Evolutionary conservation across 306 rosid genomes (phyloP), one percentile per base, ranked within the genome.

Genomic region (Quercus cerris): DNA sequence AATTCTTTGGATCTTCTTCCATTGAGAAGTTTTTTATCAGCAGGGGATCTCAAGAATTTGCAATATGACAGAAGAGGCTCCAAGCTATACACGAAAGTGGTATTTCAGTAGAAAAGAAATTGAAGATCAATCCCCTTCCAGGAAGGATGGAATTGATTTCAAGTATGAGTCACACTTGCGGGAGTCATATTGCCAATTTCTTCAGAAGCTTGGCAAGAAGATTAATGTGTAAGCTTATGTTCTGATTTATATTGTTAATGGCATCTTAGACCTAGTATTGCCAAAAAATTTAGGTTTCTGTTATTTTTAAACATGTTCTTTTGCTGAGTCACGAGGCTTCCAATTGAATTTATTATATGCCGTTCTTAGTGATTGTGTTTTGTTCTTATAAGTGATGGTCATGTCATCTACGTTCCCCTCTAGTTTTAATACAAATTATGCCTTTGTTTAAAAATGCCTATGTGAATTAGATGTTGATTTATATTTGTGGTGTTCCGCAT

Each of bases 121-220:
- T 20, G 91, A 88, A 41, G 59, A 71, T 44, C 55, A 70, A 59
- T 83, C 91, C 64, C 91, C 91, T 1, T 88, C 91, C 5, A 71
- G 91, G 64, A 85, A 80, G 71, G 91, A 88, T 69, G 91, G 89
- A 44, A 74, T 88, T 63, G 85, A 82, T 76, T 46, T 33, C 17
- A 78, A 72, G 73, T 70, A 57, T 44, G 91, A 88, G 84, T 64
- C 82, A 15, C 80, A 88, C 1, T 69, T 85, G 82, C 85, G 91
- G 82, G 78, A 73, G 74, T 56, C 54, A 8, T 88, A 88, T 73
- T 88, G 91, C 82, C 75, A 80, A 14, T 88, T 88, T 76, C 78
- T 88, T 75, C 87, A 82, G 68, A 85, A 78, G 70, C 76, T 88
- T 64, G 91, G 91, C 67, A 81, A 74, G 74, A 85, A 80, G 82